phyloP scores from a whole-genome alignment of 768 basidiomycete genomes.

The Pisolithus albus region DNA sequence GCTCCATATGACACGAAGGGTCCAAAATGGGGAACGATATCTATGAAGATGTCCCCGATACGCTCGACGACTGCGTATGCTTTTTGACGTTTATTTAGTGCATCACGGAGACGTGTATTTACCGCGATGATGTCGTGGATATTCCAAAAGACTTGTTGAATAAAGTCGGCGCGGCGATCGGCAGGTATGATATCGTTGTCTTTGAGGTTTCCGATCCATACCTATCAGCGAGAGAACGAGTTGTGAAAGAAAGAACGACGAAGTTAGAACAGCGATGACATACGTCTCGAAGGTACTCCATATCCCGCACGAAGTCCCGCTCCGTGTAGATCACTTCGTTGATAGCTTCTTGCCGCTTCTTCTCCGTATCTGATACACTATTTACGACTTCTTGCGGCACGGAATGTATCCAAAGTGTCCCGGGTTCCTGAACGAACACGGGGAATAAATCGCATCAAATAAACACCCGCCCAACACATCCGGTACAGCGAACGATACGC shows the following conservation, averaged over 20 bases:
- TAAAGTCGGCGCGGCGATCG: constrained; percentile 72
- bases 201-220: constrained; percentile 85
- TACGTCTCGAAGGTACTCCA: constrained; percentile 96
- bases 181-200: constrained; percentile 71
- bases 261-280: constrained; percentile 19
- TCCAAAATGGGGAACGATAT: constrained; percentile 77
- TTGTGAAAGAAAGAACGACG: constrained; percentile 2
- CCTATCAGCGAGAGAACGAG: constrained; percentile 34
- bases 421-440: constrained; percentile 51
- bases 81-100: constrained; percentile 92
- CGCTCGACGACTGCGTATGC: constrained; percentile 87
- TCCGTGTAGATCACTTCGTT: constrained; percentile 95
- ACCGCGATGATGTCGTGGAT: constrained; percentile 88
- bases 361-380: constrained; percentile 87
- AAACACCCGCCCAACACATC: background rate
- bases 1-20: constrained; percentile 96
- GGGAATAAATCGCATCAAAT: constrained; percentile 5
- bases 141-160: constrained; percentile 98
- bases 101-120: constrained; percentile 86
- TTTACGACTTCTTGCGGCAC: constrained; percentile 93
- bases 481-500: constrained; percentile 9
- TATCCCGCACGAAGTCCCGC: constrained; percentile 93
- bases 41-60: constrained; percentile 87
- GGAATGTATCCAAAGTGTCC: constrained; percentile 91
- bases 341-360: constrained; percentile 95